These are phyloP conservation scores for Thozetella sp. DNA, from an alignment of 495 filamentous ascomycete genomes.

Conservation along the genomic window DNA sequence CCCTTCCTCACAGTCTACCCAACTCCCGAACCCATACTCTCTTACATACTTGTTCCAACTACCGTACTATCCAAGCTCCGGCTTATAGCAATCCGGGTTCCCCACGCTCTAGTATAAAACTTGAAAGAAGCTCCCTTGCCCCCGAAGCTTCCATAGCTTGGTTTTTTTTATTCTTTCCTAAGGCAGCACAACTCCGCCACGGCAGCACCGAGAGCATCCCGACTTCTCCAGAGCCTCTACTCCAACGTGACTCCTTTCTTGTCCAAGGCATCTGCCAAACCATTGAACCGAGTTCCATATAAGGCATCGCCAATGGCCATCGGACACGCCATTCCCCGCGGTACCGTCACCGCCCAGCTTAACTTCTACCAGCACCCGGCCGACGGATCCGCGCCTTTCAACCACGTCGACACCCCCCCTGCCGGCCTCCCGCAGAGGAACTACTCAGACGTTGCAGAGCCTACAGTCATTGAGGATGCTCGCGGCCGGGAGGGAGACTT, in stretches of 20 bases:
- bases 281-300: neutral
- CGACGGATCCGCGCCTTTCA: conserved; percentile 65
- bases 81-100: too few relatives aligned
- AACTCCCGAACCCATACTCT: too few relatives aligned
- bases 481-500: conserved; percentile 65
- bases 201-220: neutral
- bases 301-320: conserved; percentile 2
- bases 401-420: conserved; percentile 69
- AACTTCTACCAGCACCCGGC: conserved; percentile 70
- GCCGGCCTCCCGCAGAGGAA: conserved; percentile 64
- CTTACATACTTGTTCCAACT: too few relatives aligned
- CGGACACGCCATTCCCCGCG: conserved; percentile 54
- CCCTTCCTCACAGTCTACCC: too few relatives aligned
- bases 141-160: neutral
- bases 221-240: neutral
- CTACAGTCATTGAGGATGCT: conserved; percentile 65
- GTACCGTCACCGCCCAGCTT: conserved; percentile 63
- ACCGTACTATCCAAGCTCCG: too few relatives aligned
- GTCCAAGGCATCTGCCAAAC: neutral
- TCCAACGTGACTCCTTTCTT: neutral
- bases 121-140: neutral
- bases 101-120: too few relatives aligned
- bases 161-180: neutral
- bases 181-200: neutral
- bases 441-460: conserved; percentile 42